Percentiles rank a stretch among this genome's conserved stretches.
phyloP scores from a whole-genome alignment of 805 yeast species.

The Tetrapisispora nanseiensis region DNA sequence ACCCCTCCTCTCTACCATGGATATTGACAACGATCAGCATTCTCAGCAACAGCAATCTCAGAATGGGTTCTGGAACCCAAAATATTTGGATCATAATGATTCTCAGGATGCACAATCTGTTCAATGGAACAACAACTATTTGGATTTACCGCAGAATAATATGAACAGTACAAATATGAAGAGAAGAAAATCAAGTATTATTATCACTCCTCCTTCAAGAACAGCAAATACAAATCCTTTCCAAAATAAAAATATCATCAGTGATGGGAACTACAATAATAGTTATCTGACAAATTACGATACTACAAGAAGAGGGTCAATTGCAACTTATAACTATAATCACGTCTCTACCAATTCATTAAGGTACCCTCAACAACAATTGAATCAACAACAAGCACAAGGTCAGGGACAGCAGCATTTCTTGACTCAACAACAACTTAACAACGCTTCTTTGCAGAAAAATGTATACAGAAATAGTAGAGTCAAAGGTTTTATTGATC shows the following conservation, averaged over 20 bases:
- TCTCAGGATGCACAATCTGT: neutral
- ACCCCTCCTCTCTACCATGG: too few species aligned
- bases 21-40: neutral
- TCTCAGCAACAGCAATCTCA: too few species aligned
- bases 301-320: constrained; percentile 5
- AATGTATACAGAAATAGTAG: neutral
- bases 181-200: constrained; percentile 28
- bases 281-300: constrained; percentile 2
- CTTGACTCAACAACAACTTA: neutral
- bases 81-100: constrained; percentile 6
- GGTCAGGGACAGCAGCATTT: neutral
- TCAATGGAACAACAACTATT: neutral
- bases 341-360: neutral
- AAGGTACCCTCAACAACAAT: neutral
- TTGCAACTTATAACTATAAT: constrained; percentile 3
- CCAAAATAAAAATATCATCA: constrained; percentile 15
- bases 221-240: constrained; percentile 36
- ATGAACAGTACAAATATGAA: constrained; percentile 4
- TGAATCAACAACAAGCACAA: neutral
- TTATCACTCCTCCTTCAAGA: constrained; percentile 34
- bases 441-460: neutral
- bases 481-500: constrained; percentile 6
- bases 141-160: neutral
- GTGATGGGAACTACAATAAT: neutral
- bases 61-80: constrained; percentile 13